phyloP scores from a whole-genome alignment of 1,139 yeast genomes.

The Pichia sp. region DNA sequence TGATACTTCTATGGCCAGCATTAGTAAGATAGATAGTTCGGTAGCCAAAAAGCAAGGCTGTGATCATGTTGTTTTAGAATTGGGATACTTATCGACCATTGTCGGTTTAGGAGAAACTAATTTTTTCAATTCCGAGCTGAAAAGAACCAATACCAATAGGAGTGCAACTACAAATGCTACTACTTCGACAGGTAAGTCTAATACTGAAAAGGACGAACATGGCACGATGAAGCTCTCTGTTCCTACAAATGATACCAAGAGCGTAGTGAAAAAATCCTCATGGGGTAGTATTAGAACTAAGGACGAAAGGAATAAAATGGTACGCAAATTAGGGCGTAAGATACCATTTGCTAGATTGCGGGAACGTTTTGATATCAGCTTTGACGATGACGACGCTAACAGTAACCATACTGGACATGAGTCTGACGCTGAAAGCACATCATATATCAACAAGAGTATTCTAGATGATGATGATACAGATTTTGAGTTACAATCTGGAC shows the following conservation, averaged over 20 bases:
- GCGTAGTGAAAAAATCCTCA: not conserved
- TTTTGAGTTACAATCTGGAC: not conserved
- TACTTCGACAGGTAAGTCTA: not conserved
- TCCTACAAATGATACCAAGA: not conserved
- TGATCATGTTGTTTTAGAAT: constrained; percentile 8
- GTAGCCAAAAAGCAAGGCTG: not conserved
- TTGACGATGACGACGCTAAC: not conserved
- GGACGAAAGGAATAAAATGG: constrained; percentile 4
- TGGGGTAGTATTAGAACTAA: not conserved
- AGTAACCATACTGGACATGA: not conserved
- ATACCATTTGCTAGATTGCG: constrained; percentile 7
- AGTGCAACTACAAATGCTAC: constrained; percentile 9
- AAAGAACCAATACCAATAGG: constrained; percentile 1
- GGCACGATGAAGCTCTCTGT: constrained; percentile 1
- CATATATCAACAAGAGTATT: not conserved
- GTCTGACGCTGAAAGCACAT: not conserved
- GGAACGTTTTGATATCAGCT: constrained; percentile 8
- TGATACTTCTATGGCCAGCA: not conserved
- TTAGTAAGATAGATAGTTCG: constrained; percentile 3
- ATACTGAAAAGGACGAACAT: not conserved
- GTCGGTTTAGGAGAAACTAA: constrained; percentile 31
- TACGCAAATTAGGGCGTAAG: not conserved
- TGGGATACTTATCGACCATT: constrained; percentile 27
- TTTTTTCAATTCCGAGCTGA: constrained; percentile 21
- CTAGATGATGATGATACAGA: not conserved